Base-by-base conservation (phyloP, 352 stramenopile genomes). In the Peronospora destructor region DNA sequence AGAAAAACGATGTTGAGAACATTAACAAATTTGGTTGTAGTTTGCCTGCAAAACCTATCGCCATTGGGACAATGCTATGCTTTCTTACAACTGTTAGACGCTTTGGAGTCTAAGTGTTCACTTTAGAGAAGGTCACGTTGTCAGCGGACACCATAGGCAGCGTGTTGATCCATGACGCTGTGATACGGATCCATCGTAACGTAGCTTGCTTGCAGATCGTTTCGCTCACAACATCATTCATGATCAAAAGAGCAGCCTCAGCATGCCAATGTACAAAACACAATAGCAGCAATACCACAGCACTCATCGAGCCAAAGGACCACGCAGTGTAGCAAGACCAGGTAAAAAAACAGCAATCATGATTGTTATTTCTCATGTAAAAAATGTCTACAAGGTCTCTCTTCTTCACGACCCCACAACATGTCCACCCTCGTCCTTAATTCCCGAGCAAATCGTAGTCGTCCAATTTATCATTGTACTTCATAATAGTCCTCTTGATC, bases 391-490 rank as follows among this genome's bases (percentile, higher is more conserved):
- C 23, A 49, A 60, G 26, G 28, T 33, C 11, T 33, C 28, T 32
- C 6, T 3, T 8, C 6, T 32, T 11, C 6, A 23, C 19, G n/a
- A n/a, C n/a, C n/a, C n/a, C 19, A 30, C 26, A 30, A 30, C 6
- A 1, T 2, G 28, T 36, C 30, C 19, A 11, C n/a, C 35, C 17
- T 17, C 23, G 4, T 41, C 2, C 40, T 38, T 95, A 97, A 59
- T 96, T 95, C 45, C 88, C 87, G 6, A 99, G 85, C 53, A 99
- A 72, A 68, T 99, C 97, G 78, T 97, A 99, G 80, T 99, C 97
- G 84, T 99, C 97, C 40, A 99, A 73, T 66, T 98, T 99, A 71
- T 99, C 95, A 81, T 99, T 99, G 82, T 99, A 99, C 67, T 97
- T 98, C 73, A 95, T 91, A 64, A 98, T 96, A 50, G 87, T 94